phyloP scores from a whole-genome alignment of 805 yeast species.

The Hanseniaspora vineae region DNA sequence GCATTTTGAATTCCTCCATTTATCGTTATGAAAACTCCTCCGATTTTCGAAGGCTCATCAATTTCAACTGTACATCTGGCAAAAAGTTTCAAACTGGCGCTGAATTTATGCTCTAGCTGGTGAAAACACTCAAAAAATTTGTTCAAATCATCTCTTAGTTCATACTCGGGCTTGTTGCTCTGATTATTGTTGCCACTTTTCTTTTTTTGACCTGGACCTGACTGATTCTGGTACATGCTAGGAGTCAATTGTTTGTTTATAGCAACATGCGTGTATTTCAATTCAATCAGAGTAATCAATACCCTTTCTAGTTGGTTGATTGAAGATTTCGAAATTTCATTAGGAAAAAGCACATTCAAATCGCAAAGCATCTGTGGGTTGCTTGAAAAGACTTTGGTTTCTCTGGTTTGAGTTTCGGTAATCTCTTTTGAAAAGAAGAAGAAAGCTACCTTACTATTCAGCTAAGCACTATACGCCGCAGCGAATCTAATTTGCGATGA shows the following conservation, averaged over 20 bases:
- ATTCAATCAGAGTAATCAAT: slow-evolving; percentile 37
- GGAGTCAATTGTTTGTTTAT: slow-evolving; percentile 50
- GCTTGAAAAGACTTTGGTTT: neutral
- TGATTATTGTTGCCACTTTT: slow-evolving; percentile 15
- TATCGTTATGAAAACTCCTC: slow-evolving; percentile 2
- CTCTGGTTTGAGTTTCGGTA: no score
- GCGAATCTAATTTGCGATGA: no score
- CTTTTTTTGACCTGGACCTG: slow-evolving; percentile 32
- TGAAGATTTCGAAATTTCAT: slow-evolving; percentile 27
- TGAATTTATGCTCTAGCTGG: slow-evolving; percentile 19
- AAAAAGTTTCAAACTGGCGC: slow-evolving; percentile 34
- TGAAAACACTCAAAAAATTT: slow-evolving; percentile 8
- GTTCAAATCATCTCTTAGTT: slow-evolving; percentile 2
- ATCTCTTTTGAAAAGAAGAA: no score
- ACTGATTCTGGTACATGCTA: slow-evolving; percentile 38
- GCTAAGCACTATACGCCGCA: no score
- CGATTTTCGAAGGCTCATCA: slow-evolving; percentile 62
- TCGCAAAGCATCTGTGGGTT: slow-evolving; percentile 40
- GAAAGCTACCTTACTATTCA: no score
- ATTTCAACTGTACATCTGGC: slow-evolving; percentile 65
- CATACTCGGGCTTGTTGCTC: neutral
- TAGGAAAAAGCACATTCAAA: slow-evolving; percentile 67
- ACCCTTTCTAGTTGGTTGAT: slow-evolving; percentile 31
- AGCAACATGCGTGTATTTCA: slow-evolving; percentile 71
- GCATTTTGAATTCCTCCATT: slow-evolving; percentile 3